phyloP scores from a whole-genome alignment of 768 basidiomycete genomes.

The Amanita brunnescens region DNA sequence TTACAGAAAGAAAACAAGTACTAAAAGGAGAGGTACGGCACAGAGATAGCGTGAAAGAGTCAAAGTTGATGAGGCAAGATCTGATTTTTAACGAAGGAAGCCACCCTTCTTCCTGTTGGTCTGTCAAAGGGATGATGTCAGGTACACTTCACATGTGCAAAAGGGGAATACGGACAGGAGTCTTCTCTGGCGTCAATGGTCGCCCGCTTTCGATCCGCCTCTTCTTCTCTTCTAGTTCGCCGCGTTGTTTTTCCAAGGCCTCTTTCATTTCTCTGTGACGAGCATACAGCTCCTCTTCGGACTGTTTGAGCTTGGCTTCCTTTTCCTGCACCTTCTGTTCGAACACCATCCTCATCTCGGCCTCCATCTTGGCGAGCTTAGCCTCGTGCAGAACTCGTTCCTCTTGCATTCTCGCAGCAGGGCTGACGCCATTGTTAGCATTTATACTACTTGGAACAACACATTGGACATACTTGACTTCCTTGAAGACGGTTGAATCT shows the following conservation, averaged over 20 bases:
- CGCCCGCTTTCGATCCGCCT: conserved; percentile 89
- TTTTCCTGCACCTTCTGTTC: conserved; percentile 99
- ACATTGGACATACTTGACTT: conserved; percentile 77
- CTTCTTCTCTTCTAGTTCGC: conserved; percentile 98
- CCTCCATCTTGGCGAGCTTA: conserved; percentile 98
- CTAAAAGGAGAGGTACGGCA: conserved; percentile 18
- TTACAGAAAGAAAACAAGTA: conserved; percentile 27
- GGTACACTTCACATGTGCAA: conserved; percentile 10
- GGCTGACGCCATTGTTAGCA: conserved; percentile 40
- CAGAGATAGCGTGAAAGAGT: conserved; percentile 19
- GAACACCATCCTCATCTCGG: conserved; percentile 99
- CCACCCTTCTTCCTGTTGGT: conserved; percentile 59
- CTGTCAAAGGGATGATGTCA: conserved; percentile 21
- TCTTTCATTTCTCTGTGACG: conserved; percentile 99
- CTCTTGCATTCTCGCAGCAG: conserved; percentile 92
- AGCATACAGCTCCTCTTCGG: conserved; percentile 97
- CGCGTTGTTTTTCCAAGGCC: conserved; percentile 91
- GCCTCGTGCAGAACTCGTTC: conserved; percentile 95
- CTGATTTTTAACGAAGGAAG: conserved; percentile 54
- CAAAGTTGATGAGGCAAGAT: conserved; percentile 19
- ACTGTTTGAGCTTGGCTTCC: conserved; percentile 97
- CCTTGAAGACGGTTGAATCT: conserved; percentile 97
- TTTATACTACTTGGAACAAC: background rate
- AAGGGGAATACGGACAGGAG: conserved; percentile 46
- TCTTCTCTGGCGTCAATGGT: conserved; percentile 92